Evolutionary conservation across 2,329 filamentous ascomycete genomes (phyloP).

Genomic region (Colletotrichum horii): DNA sequence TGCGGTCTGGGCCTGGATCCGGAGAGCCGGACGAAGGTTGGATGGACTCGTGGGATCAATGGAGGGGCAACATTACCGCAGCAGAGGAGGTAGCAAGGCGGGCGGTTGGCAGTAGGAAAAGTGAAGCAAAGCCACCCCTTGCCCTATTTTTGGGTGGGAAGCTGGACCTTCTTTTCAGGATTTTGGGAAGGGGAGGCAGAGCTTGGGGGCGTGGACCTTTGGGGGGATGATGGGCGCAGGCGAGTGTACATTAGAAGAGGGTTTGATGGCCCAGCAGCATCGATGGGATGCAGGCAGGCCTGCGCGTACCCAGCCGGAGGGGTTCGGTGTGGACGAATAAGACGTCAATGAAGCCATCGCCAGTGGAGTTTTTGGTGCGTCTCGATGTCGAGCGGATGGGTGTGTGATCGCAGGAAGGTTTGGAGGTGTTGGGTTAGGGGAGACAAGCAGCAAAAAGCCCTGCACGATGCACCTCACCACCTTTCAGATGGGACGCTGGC

Average conservation of each 20-base stretch:
- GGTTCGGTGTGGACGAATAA: constrained; percentile 5
- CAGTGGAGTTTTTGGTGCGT: constrained; percentile 8
- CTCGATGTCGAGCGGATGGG: background rate
- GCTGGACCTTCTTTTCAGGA: background rate
- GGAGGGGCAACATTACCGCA: background rate
- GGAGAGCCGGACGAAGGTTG: background rate
- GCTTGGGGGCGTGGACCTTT: background rate
- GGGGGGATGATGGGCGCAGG: background rate
- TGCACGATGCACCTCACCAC: background rate
- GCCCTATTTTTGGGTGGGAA: constrained; percentile 16
- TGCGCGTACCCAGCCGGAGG: background rate
- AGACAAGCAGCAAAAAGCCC: background rate
- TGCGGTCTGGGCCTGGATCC: constrained; percentile 17
- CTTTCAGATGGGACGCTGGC: background rate
- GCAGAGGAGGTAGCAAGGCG: background rate
- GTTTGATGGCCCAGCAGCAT: constrained; percentile 5
- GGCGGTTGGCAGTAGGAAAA: background rate
- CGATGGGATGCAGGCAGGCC: constrained; percentile 2
- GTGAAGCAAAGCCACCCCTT: background rate
- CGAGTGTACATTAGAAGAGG: background rate
- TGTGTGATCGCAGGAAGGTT: background rate
- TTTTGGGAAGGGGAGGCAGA: background rate
- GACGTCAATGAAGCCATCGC: constrained; percentile 20
- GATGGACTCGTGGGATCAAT: background rate
- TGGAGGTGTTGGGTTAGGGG: constrained; percentile 5